These are phyloP conservation scores for Cordyceps farinosa DNA, from an alignment of 2,329 filamentous ascomycete species.

Conservation along the genomic window DNA sequence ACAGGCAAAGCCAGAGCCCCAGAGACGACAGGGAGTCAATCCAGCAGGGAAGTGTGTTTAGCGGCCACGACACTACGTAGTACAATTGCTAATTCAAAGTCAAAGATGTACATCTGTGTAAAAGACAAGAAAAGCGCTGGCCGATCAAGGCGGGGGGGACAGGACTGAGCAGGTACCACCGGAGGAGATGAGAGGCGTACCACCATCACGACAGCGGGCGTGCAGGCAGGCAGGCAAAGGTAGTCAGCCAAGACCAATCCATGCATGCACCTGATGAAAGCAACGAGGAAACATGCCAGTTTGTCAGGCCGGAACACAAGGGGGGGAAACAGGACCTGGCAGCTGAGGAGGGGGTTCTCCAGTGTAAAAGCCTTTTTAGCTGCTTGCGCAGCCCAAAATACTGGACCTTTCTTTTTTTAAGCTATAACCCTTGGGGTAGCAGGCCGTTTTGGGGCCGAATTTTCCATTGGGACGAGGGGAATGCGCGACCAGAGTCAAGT, in stretches of 20 bases:
- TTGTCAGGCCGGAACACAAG: not conserved
- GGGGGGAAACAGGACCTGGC: not conserved
- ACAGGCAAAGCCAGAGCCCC: not conserved
- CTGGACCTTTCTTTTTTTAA: not conserved
- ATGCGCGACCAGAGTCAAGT: not conserved
- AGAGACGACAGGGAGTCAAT: not conserved
- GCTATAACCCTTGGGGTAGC: conserved; percentile 13
- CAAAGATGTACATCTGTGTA: not conserved
- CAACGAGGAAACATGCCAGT: conserved; percentile 7
- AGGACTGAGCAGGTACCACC: not conserved
- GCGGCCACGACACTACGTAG: not conserved
- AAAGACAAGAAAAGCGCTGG: not conserved
- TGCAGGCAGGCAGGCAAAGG: not conserved
- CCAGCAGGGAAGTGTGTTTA: not conserved
- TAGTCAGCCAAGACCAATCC: not conserved
- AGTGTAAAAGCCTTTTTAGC: conserved; percentile 9
- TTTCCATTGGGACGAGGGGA: not conserved
- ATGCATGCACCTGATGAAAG: not conserved
- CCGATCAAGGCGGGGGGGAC: not conserved
- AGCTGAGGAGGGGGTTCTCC: not conserved
- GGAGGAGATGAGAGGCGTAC: not conserved
- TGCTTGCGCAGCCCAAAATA: conserved; percentile 13
- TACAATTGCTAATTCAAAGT: not conserved
- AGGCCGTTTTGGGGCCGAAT: conserved; percentile 7
- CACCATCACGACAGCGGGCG: not conserved